These are phyloP conservation scores for Agapanthus africanus DNA, from an alignment of 106 monocot genomes.

Conservation along the genomic window DNA sequence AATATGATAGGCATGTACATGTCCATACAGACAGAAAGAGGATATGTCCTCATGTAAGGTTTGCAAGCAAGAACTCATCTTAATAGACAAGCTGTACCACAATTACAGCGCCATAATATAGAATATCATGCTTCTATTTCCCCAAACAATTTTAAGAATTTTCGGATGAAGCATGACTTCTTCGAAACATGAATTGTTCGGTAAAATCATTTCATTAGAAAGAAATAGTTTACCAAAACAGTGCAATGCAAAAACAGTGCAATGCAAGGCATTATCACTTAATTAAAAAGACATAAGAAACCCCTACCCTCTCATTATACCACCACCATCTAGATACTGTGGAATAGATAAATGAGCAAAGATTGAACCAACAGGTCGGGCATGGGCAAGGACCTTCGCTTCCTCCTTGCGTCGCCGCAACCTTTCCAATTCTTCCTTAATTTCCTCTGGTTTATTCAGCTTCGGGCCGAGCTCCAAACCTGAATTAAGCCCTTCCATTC, in stretches of 20 bases:
- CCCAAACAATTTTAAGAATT: background rate
- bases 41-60: background rate
- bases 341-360: conserved; percentile 73
- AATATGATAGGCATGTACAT: background rate
- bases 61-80: background rate
- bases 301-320: conserved; percentile 72
- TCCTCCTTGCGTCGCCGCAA: conserved; percentile 56
- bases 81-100: background rate
- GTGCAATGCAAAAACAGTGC: background rate
- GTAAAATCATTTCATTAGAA: too few species aligned
- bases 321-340: conserved; percentile 63
- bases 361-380: conserved; percentile 51
- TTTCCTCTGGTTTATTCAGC: conserved; percentile 73
- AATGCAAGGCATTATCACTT: background rate
- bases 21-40: background rate
- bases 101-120: too few species aligned
- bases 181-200: too few species aligned
- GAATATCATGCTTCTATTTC: too few species aligned
- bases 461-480: conserved; percentile 77
- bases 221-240: background rate
- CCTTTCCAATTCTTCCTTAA: conserved; percentile 85
- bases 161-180: too few species aligned
- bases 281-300: background rate
- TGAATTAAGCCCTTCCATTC: conserved; percentile 87
- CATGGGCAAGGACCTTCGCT: conserved; percentile 50